Percentiles rank a stretch among this genome's conserved stretches.
phyloP scores from a whole-genome alignment of 2,329 filamentous ascomycete species.

The Sclerotinia trifoliorum region DNA sequence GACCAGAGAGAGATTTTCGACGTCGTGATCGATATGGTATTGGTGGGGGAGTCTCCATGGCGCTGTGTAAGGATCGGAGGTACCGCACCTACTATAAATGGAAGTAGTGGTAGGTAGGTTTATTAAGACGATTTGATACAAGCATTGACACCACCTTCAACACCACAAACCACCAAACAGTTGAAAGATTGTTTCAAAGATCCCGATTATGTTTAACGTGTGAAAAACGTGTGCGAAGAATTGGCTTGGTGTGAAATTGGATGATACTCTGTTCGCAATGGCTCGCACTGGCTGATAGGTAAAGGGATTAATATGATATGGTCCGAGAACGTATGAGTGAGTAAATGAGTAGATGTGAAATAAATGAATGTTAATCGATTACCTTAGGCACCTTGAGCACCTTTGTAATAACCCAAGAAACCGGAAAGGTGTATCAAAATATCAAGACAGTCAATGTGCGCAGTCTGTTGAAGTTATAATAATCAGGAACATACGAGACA shows the following conservation, averaged over 20 bases:
- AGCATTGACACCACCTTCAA: conserved; percentile 34
- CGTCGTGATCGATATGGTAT: conserved; percentile 35
- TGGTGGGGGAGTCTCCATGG: conserved; percentile 37
- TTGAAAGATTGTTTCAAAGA: conserved; percentile 31
- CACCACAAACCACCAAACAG: conserved; percentile 25
- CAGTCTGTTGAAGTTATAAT: not conserved
- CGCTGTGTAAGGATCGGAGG: conserved; percentile 28
- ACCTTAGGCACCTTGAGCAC: not conserved
- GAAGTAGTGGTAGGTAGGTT: conserved; percentile 24
- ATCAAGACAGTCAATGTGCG: conserved; percentile 9
- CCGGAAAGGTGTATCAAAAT: not conserved
- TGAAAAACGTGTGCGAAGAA: not conserved
- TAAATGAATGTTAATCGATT: conserved; percentile 12
- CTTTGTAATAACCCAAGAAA: not conserved
- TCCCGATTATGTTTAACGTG: conserved; percentile 21
- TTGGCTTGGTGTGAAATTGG: conserved; percentile 5
- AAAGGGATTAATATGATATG: not conserved
- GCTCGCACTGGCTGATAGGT: not conserved
- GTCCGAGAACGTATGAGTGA: conserved; percentile 1
- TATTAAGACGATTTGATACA: conserved; percentile 27
- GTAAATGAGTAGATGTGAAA: not conserved
- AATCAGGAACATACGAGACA: not conserved
- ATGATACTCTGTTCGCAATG: conserved; percentile 1
- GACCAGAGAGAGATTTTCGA: conserved; percentile 37
- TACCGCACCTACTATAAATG: conserved; percentile 22